Base-by-base conservation (phyloP, 805 yeast genomes). In the Barnettozyma botsteinii region DNA sequence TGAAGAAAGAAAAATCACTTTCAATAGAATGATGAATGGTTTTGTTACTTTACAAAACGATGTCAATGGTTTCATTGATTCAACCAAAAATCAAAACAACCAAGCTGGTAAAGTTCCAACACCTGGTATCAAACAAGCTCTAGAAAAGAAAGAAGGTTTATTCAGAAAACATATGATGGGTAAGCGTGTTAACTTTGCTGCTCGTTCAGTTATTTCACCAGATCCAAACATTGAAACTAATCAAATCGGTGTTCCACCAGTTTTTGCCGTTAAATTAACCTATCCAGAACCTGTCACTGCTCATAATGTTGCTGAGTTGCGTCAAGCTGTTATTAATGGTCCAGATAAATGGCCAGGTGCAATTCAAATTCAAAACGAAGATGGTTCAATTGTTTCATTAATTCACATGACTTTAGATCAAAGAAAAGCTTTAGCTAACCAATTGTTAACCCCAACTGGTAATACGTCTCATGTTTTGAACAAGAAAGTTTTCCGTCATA, bases 91-190 rank as follows among this genome's bases (percentile, higher is more conserved):
- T 57, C 94, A 84, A 62, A 79, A 81, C 56, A 72, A 76, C 11
- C 73, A 70, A 33, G 80, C 80, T 19, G 77, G 80, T 47, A 65
- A 76, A 36, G 55, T 56, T 25, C 89, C 96, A 20, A 75, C 77
- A 29, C 99, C 99, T 3, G 99, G 99, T 69, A 79, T 93, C 56
- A 93, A 93, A 62, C 98, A 93, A 70, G 95, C 96, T 10, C 72
- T 93, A 57, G 99, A 93, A 65, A 91, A 93, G 79, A 93, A 93
- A 62, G 99, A 93, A 66, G 99, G 99, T 61, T 72, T 91, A 49
- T 93, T 93, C 73, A 79, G 99, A 71, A 93, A 91, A 62, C 96
- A 93, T 60, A 93, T 93, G 98, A 93, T 93, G 99, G 99, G 99
- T 61, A 93, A 93, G 73, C 88, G 99, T 72, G 99, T 93, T 45